Evolutionary conservation across 345 rosid species (phyloP).

Genomic region (Hibiscus syriacus): DNA sequence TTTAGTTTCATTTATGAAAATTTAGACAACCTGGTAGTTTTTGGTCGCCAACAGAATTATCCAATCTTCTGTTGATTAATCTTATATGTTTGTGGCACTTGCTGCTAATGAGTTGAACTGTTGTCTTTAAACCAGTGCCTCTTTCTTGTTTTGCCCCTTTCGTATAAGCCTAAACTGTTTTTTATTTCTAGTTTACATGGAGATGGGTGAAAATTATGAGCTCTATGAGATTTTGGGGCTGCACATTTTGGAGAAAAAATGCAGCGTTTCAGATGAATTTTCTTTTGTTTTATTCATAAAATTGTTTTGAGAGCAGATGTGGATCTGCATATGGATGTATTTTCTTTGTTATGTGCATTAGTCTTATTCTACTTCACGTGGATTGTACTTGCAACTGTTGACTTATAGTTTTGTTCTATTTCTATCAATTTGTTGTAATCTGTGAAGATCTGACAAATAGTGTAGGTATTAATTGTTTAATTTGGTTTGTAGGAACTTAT

Average conservation of each 20-base stretch:
- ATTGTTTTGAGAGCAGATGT: not conserved
- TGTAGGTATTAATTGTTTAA: not conserved
- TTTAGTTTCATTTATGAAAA: not conserved
- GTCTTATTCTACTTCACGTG: not conserved
- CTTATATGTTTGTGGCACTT: not conserved
- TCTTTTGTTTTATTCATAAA: not conserved
- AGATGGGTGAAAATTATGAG: not conserved
- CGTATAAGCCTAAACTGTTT: not conserved
- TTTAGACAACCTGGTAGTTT: not conserved
- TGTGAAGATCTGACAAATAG: slow-evolving; percentile 2
- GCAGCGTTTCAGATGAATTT: not conserved
- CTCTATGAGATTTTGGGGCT: not conserved
- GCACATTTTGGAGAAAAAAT: not conserved
- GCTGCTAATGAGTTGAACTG: not conserved
- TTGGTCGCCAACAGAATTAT: not conserved
- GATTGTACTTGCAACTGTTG: not conserved
- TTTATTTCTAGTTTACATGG: not conserved
- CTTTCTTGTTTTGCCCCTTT: not conserved
- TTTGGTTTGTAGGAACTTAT: slow-evolving; percentile 65
- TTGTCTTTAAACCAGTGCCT: not conserved
- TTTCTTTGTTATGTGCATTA: not conserved
- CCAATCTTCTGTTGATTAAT: not conserved
- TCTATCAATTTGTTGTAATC: not conserved
- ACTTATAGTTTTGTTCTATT: not conserved
- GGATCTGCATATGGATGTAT: not conserved